Evolutionary conservation across 768 basidiomycete genomes (phyloP).

Genomic region (Coprinopsis marcescibilis): DNA sequence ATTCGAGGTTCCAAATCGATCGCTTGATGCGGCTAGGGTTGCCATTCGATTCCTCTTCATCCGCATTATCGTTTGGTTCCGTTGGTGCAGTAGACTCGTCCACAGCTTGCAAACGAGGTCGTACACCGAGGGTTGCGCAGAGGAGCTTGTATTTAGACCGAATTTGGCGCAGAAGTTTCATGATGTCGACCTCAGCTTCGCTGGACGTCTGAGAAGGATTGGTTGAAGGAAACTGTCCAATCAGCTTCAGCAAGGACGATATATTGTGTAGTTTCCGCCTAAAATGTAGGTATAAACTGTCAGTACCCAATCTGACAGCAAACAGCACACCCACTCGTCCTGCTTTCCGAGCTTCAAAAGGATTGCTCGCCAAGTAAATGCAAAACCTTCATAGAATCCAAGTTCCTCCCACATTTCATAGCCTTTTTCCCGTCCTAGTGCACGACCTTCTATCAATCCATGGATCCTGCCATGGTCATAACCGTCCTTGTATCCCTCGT

Average conservation of each 20-base stretch:
- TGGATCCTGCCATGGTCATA: constrained; percentile 83
- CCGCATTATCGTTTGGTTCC: no score
- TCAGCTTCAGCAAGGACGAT: constrained; percentile 61
- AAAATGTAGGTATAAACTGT: constrained; percentile 3
- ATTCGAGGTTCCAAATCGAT: no score
- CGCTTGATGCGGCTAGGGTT: no score
- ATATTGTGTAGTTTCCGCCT: constrained; percentile 37
- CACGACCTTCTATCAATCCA: constrained; percentile 86
- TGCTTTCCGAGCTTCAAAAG: constrained; percentile 28
- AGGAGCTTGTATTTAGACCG: constrained; percentile 83
- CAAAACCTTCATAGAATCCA: constrained; percentile 88
- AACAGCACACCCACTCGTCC: constrained; percentile 41
- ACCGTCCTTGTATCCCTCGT: constrained; percentile 71
- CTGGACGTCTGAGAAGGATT: constrained; percentile 55
- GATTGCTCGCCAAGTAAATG: constrained; percentile 60
- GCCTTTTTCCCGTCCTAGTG: constrained; percentile 82
- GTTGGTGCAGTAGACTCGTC: no score
- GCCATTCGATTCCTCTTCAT: no score
- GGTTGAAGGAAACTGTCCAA: constrained; percentile 66
- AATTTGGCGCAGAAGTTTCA: constrained; percentile 75
- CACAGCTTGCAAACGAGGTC: constrained; percentile 34
- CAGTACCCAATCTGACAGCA: constrained; percentile 3
- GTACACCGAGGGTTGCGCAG: constrained; percentile 75
- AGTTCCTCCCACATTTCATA: constrained; percentile 98
- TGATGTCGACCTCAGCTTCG: constrained; percentile 56